Base-by-base conservation (phyloP, 768 basidiomycete species). In the Collybiopsis luxurians region DNA sequence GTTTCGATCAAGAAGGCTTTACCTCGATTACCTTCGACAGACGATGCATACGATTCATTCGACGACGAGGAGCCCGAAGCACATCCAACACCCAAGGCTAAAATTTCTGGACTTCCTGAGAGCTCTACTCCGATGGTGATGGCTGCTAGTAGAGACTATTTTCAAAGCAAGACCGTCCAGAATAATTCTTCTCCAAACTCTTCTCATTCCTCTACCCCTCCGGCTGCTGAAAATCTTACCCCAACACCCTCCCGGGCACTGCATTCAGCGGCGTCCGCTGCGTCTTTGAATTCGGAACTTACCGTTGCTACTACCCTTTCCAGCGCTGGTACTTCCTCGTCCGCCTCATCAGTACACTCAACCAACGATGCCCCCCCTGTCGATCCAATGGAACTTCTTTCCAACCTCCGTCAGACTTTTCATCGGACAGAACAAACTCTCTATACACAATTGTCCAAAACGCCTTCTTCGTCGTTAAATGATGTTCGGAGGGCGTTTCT, bases 401-500 rank as follows among this genome's bases (percentile, higher is more conserved):
- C 72, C 1, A 72, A 70, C 24, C 71, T 90, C 26, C 78, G 85
- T 3, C 74, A 79, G 53, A 74, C 79, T 1, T 85, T 88, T 65
- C 83, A 86, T 53, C 67, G 75, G 0, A 75, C 76, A 0, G 87
- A 89, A 66, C 85, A 86, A 56, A 68, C 71, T 3, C 69, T 89
- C 5, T 89, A 88, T 64, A 60, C 65, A 0, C 80, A 85, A 60
- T 73, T 89, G 2, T 70, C 75, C 2, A 69, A 71, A 19, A 83
- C 83, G 0, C 73, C 80, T 1, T 64, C 67, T 6, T 61, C 67
- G 1, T 68, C 67, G n/a, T 64, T 90, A 57, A 90, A 89, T 61
- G 81, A 89, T 57, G 82, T 85, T 1, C 75, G 87, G 6, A 67
- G 85, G 39, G 70, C 79, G 13, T 90, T 90, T 62, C 53, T 79